A percentile compares a stretch with the other conserved stretches of the same genome.
phyloP scores from a whole-genome alignment of 257 asterid genomes.

The Paulownia fortunei region DNA sequence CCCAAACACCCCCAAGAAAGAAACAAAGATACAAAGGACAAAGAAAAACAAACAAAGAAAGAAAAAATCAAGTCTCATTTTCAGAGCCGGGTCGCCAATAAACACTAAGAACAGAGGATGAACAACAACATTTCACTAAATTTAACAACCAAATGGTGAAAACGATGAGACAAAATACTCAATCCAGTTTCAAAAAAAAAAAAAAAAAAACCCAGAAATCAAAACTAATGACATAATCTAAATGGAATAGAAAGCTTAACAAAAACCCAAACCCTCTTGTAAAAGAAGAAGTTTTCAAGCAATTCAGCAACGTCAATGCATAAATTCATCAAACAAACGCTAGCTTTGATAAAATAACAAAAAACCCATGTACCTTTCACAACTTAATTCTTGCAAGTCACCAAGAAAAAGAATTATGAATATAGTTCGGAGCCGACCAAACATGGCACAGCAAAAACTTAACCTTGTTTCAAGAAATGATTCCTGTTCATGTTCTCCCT shows the following conservation, averaged over 20 bases:
- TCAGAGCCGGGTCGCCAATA: constrained; percentile 18
- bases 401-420: neutral
- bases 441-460: constrained; percentile 6
- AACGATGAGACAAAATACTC: neutral
- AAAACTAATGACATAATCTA: neutral
- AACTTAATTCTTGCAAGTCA: constrained; percentile 19
- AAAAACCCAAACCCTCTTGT: constrained; percentile 10
- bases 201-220: neutral
- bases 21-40: neutral
- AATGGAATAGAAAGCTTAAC: neutral
- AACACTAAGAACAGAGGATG: neutral
- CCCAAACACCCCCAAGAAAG: constrained; percentile 12
- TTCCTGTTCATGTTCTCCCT: neutral
- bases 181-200: neutral
- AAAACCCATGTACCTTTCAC: constrained; percentile 22
- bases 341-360: neutral
- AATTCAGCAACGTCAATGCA: constrained; percentile 29
- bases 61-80: neutral
- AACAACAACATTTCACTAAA: constrained; percentile 16
- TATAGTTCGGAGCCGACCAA: constrained; percentile 10
- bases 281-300: neutral
- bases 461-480: constrained; percentile 2
- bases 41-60: neutral
- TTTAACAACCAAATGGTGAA: constrained; percentile 10
- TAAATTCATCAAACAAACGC: constrained; percentile 4